Percentiles rank a stretch among this genome's conserved stretches.
Evolutionary conservation across 768 basidiomycete species (phyloP).

Genomic region (Podaxis mareebaensis): DNA sequence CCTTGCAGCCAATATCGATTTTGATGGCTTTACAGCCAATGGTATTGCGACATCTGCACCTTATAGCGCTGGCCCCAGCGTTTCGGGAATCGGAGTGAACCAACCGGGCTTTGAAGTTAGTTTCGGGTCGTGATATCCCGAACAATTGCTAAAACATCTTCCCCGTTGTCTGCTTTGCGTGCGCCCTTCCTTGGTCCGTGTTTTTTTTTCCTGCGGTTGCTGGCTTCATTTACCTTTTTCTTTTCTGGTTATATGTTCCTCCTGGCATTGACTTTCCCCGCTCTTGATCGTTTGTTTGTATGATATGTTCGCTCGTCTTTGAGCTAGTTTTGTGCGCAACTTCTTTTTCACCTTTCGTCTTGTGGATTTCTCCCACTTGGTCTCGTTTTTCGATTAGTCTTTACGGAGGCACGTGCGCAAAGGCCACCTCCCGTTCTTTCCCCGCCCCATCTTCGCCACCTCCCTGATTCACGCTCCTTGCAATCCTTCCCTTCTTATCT

Average conservation of each 20-base stretch:
- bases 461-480: background rate
- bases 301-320: background rate
- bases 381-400: background rate
- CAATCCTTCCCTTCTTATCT: background rate
- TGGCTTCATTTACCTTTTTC: background rate
- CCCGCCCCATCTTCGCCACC: background rate
- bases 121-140: background rate
- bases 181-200: background rate
- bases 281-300: conserved; percentile 5
- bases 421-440: background rate
- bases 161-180: background rate
- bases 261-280: background rate
- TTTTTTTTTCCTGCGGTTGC: background rate
- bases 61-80: background rate
- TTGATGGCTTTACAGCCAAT: background rate
- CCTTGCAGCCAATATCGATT: background rate
- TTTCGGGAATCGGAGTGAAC: background rate
- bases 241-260: background rate
- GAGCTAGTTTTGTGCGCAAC: background rate
- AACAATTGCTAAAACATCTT: background rate
- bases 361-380: background rate
- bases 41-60: background rate
- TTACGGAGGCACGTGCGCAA: background rate
- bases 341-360: background rate
- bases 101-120: conserved; percentile 3